Evolutionary conservation across 306 rosid genomes (phyloP), one percentile per base, ranked within the genome.

Genomic region (Clitoria ternatea): DNA sequence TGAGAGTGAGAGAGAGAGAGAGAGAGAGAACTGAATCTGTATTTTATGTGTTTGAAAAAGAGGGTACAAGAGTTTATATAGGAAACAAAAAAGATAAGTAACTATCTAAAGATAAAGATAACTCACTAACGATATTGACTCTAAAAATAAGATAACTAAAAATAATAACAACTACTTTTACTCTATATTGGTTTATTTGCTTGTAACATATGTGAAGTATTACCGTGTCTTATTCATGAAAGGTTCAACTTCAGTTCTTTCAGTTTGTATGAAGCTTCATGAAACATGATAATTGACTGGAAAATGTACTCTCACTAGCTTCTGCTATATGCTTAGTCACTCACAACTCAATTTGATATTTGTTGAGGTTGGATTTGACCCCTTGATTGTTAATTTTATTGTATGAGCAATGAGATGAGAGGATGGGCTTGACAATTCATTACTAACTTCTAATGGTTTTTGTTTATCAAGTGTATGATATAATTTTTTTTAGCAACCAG

Each of bases 171-270:
- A n/a, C n/a, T n/a, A n/a, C n/a, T n/a, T n/a, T n/a, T n/a, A n/a
- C n/a, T n/a, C n/a, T n/a, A n/a, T n/a, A 13, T 53, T 54, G 35
- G 59, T 15, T 57, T 77, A 32, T 71, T 60, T 57, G 35, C 37
- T 48, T 19, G 27, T 22, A 6, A 61, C 15, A 72, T 26, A 22
- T 42, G 18, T 35, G 61, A 7, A 39, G 26, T 54, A 26, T 73
- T 53, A 44, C 54, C 22, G 15, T 61, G 47, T 77, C 14, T 68
- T 72, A 63, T 27, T 69, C 53, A 42, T 47, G 36, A 49, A 65
- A 75, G 24, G 66, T 61, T 52, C 23, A 22, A 30, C 19, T 32
- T 32, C 7, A 24, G 47, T 47, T 49, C 18, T 44, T 45, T 42
- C 4, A 33, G 65, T 67, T 45, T 66, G 5, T 81, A 5, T 27